Percentiles rank a stretch among this genome's conserved stretches.
These are phyloP conservation scores for Sugiyamaella valdiviana DNA, from an alignment of 805 yeast species.

Conservation along the genomic window DNA sequence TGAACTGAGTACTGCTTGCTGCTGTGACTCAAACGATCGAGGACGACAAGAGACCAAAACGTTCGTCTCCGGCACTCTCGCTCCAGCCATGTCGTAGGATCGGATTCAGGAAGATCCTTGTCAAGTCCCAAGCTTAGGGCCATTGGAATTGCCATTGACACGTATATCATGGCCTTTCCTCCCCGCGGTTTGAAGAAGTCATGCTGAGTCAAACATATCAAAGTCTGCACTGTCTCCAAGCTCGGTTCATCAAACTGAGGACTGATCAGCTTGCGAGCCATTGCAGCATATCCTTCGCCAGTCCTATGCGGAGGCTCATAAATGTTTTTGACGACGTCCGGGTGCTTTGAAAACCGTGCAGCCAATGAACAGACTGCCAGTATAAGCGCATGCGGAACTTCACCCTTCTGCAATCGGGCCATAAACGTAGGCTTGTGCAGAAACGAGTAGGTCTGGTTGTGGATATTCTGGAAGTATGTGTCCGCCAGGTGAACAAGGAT, in stretches of 20 bases:
- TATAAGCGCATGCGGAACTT: constrained; percentile 27
- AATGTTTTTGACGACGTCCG: constrained; percentile 20
- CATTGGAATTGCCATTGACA: constrained; percentile 33
- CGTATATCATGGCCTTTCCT: constrained; percentile 33
- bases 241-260: constrained; percentile 25
- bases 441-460: constrained; percentile 32
- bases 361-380: constrained; percentile 32
- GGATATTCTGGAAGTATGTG: constrained; percentile 30
- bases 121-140: constrained; percentile 30
- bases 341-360: constrained; percentile 33
- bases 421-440: constrained; percentile 31
- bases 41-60: constrained; percentile 33
- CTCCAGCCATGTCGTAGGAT: constrained; percentile 27
- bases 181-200: constrained; percentile 32
- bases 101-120: constrained; percentile 18
- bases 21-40: constrained; percentile 32
- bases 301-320: constrained; percentile 7
- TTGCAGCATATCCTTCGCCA: constrained; percentile 18
- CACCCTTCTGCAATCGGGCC: constrained; percentile 24
- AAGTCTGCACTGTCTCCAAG: constrained; percentile 32
- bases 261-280: constrained; percentile 18
- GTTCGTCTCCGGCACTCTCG: constrained; percentile 31
- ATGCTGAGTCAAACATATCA: constrained; percentile 30
- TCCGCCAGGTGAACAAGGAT: constrained; percentile 30
- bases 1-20: constrained; percentile 29